Evolutionary conservation across 192 early-diverging fungal species (phyloP), one percentile per base, ranked within the genome.

Genomic region (Cetraspora pellucida): DNA sequence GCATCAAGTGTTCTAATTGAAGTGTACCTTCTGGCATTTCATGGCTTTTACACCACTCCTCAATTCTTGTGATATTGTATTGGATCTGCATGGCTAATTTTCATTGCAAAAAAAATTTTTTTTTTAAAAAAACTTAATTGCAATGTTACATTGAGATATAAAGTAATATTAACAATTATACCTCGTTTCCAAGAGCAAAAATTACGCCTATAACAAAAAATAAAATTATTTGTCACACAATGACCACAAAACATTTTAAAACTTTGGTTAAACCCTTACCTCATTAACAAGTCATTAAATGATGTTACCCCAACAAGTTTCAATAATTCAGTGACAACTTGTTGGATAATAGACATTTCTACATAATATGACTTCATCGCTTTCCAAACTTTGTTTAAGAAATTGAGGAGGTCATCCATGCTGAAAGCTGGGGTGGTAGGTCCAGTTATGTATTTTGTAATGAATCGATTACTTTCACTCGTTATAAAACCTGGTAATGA

Each of bases 151-250:
- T 30, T 37, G 16, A n/a, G n/a, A 80, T 13, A n/a, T 11, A 59
- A 30, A 78, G 50, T 13, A 49, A 25, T 2, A 23, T 58, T 30
- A 8, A 28, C 77, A n/a, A 44, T 55, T 46, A 72, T 80, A 81
- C 95, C 95, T 79, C 98, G 92, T 84, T 99, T 98, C 95, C 97
- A 98, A 27, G 98, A 97, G 86, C 95, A 97, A 77, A 98, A 99
- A 87, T 97, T 98, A 71, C 95, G 93, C 58, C 98, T 89, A 75
- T 21, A 58, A 37, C 2, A 47, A 52, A 52, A 25, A 27, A 70
- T 27, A 6, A 50, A 69, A 23, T 23, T 46, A 68, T 46, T 21
- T 23, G 31, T 37, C 17, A 21, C n/a, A 44, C n/a, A n/a, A 21
- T 11, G 28, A 37, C 43, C 19, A n/a, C n/a, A 44, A n/a, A 7